These are phyloP conservation scores for Penicillium steckii DNA, from an alignment of 495 filamentous ascomycete genomes.

Conservation along the genomic window DNA sequence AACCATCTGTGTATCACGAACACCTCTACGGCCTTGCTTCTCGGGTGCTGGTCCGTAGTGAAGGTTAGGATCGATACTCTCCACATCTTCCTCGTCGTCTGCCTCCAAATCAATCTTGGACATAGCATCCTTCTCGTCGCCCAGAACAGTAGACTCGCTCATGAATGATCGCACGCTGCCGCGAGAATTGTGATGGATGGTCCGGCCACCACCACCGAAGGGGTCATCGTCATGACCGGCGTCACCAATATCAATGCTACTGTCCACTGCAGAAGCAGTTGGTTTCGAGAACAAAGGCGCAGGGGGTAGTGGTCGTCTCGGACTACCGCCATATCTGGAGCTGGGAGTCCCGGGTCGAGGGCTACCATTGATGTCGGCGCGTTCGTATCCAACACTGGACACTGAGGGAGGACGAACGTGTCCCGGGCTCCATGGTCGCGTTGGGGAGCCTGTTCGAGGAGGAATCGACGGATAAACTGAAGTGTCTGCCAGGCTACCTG, in stretches of 20 bases:
- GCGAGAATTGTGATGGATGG: constrained; percentile 38
- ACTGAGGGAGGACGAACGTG: constrained; percentile 51
- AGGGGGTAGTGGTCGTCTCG: constrained; percentile 83
- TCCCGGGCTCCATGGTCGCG: constrained; percentile 72
- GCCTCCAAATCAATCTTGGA: constrained; percentile 44
- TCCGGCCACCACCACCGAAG: constrained; percentile 65
- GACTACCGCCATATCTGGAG: constrained; percentile 80
- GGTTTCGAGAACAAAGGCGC: constrained; percentile 76
- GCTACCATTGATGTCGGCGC: constrained; percentile 81
- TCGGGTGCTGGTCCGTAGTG: constrained; percentile 88
- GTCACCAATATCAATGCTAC: constrained; percentile 56
- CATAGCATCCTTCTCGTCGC: constrained; percentile 51
- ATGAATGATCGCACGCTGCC: constrained; percentile 60
- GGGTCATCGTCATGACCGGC: constrained; percentile 67
- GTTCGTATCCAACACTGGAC: constrained; percentile 71
- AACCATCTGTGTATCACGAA: constrained; percentile 79
- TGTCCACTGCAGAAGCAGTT: constrained; percentile 32
- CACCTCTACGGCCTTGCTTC: constrained; percentile 81
- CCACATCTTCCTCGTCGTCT: constrained; percentile 39
- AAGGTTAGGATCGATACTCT: constrained; percentile 39
- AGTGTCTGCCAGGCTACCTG: constrained; percentile 38
- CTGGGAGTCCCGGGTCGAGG: constrained; percentile 89
- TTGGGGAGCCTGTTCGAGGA: constrained; percentile 55
- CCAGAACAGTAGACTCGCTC: constrained; percentile 62
- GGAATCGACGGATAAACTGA: constrained; percentile 46